phyloP scores from a whole-genome alignment of 208 protist species.

The Lotmaria passim region DNA sequence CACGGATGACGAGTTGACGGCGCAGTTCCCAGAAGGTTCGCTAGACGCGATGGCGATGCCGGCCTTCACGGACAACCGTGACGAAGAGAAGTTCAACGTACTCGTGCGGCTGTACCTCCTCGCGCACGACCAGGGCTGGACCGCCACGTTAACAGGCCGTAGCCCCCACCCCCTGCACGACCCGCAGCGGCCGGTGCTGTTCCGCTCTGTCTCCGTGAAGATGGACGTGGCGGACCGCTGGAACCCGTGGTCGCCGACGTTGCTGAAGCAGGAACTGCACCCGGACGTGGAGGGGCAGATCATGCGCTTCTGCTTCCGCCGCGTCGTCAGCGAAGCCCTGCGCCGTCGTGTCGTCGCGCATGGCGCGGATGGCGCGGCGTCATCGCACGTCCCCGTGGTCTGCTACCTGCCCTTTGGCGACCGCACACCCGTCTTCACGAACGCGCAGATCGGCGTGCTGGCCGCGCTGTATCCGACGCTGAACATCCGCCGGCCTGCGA shows the following conservation, averaged over 20 bases:
- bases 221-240: slow-evolving; percentile 1
- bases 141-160: slow-evolving; percentile 5
- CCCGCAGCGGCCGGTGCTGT: slow-evolving; percentile 16
- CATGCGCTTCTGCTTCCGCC: slow-evolving; percentile 15
- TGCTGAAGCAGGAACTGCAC: slow-evolving; percentile 19
- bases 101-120: slow-evolving; percentile 29
- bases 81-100: slow-evolving; percentile 31
- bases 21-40: slow-evolving; percentile 7
- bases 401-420: slow-evolving; percentile 28
- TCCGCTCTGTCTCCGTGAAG: not conserved
- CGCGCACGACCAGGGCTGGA: slow-evolving; percentile 32
- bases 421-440: slow-evolving; percentile 16
- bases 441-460: slow-evolving; percentile 23
- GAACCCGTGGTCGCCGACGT: not conserved
- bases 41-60: slow-evolving; percentile 15
- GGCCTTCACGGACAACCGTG: slow-evolving; percentile 16
- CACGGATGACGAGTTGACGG: slow-evolving; percentile 22
- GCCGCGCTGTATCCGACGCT: slow-evolving; percentile 25
- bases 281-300: slow-evolving; percentile 24
- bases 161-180: slow-evolving; percentile 16
- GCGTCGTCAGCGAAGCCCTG: slow-evolving; percentile 26
- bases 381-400: slow-evolving; percentile 8
- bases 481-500: slow-evolving; percentile 9
- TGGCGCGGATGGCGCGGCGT: not conserved
- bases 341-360: slow-evolving; percentile 16